Evolutionary conservation across 2,329 filamentous ascomycete genomes (phyloP).

Genomic region (Phialophora verrucosa): DNA sequence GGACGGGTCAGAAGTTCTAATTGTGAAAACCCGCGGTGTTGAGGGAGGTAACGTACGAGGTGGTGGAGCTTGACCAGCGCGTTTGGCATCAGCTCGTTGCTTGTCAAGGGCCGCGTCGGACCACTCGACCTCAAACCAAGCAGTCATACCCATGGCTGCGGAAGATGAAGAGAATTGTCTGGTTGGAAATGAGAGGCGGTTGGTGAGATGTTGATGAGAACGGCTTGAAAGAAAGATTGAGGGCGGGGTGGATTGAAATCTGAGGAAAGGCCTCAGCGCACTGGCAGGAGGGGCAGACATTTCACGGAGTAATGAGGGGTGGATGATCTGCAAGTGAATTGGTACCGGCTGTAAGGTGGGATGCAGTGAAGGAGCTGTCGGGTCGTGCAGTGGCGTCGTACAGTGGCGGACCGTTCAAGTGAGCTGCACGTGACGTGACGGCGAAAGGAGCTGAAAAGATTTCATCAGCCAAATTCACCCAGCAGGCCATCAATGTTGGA

Average conservation of each 20-base stretch:
- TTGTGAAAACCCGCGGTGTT: neutral
- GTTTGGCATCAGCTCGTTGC: constrained; percentile 61
- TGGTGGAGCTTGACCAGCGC: constrained; percentile 27
- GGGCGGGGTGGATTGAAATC: constrained; percentile 7
- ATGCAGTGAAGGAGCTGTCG: constrained; percentile 1
- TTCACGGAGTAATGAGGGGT: constrained; percentile 8
- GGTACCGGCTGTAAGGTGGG: constrained; percentile 4
- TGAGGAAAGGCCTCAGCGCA: constrained; percentile 4
- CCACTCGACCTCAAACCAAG: constrained; percentile 76
- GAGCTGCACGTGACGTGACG: constrained; percentile 12
- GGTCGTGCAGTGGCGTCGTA: constrained; percentile 9
- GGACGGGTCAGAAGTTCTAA: constrained; percentile 23
- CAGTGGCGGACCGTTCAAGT: neutral
- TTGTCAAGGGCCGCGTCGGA: constrained; percentile 62
- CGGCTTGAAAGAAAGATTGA: constrained; percentile 10
- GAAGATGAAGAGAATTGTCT: constrained; percentile 51
- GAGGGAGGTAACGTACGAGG: constrained; percentile 26
- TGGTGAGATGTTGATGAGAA: constrained; percentile 16
- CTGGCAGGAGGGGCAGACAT: constrained; percentile 1
- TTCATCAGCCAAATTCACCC: constrained; percentile 16
- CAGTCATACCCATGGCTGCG: constrained; percentile 75
- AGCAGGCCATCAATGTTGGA: neutral
- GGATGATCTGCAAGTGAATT: constrained; percentile 1
- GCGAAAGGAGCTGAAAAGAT: neutral
- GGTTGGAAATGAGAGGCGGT: constrained; percentile 24